Evolutionary conservation across 805 yeast genomes (phyloP).

Genomic region (Zygosaccharomyces bailii): DNA sequence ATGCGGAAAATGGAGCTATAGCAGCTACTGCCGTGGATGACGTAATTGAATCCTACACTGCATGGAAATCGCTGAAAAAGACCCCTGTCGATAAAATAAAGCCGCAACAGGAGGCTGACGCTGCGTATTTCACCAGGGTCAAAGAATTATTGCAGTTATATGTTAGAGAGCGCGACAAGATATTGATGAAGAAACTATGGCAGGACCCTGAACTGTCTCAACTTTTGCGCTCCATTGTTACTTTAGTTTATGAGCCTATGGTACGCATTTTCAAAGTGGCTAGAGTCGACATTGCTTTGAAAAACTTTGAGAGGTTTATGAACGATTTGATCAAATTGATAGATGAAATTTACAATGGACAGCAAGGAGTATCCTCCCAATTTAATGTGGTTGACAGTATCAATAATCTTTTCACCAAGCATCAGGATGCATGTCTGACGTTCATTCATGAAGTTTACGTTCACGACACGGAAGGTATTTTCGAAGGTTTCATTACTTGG

Average conservation of each 20-base stretch:
- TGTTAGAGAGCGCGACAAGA: slow-evolving; percentile 71
- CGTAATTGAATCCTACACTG: slow-evolving; percentile 30
- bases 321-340: slow-evolving; percentile 60
- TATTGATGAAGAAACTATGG: slow-evolving; percentile 73
- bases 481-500: slow-evolving; percentile 73
- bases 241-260: slow-evolving; percentile 71
- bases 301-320: slow-evolving; percentile 62
- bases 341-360: slow-evolving; percentile 46
- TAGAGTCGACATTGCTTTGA: slow-evolving; percentile 60
- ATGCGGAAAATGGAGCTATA: slow-evolving; percentile 19
- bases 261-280: slow-evolving; percentile 66
- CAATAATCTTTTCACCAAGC: slow-evolving; percentile 61
- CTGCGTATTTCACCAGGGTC: slow-evolving; percentile 49
- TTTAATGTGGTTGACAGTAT: slow-evolving; percentile 57
- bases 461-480: slow-evolving; percentile 70
- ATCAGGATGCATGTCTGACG: slow-evolving; percentile 65
- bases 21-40: slow-evolving; percentile 27
- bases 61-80: slow-evolving; percentile 26
- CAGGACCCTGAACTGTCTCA: slow-evolving; percentile 78
- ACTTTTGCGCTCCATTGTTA: slow-evolving; percentile 66
- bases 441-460: slow-evolving; percentile 79
- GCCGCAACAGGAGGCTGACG: slow-evolving; percentile 27
- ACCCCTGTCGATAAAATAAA: slow-evolving; percentile 21
- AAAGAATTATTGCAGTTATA: slow-evolving; percentile 61
- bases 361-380: slow-evolving; percentile 49